Conservation (phyloP, 2,329 filamentous ascomycete genomes). For the Aureobasidium sp. region DNA sequence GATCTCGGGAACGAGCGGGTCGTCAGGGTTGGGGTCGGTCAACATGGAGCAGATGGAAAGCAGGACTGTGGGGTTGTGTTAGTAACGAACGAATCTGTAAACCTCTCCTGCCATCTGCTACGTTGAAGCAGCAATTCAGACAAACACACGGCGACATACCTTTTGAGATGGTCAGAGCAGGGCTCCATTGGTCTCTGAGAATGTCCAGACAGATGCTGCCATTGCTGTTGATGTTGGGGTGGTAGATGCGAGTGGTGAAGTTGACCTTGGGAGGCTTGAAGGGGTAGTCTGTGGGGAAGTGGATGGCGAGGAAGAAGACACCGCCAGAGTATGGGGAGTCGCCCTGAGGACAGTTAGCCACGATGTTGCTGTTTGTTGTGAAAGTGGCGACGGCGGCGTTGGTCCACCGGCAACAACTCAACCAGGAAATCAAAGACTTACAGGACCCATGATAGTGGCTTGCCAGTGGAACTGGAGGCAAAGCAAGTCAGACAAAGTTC, state of each 20-base stretch:
- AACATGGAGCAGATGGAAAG: conserved; percentile 99
- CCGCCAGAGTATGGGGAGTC: conserved; percentile 97
- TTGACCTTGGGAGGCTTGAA: conserved; percentile 99
- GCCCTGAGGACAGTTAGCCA: conserved; percentile 46
- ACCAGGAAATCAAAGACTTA: conserved; percentile 47
- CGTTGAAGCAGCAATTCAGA: neutral
- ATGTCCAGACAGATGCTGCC: conserved; percentile 99
- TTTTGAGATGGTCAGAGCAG: conserved; percentile 96
- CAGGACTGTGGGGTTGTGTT: conserved; percentile 56
- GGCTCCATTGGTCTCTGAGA: conserved; percentile 97
- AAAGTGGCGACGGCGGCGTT: conserved; percentile 7
- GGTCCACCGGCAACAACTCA: neutral
- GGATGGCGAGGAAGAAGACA: conserved; percentile 97
- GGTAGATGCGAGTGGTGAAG: conserved; percentile 99
- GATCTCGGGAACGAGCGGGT: conserved; percentile 97
- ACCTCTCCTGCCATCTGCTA: neutral
- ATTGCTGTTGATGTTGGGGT: conserved; percentile 99
- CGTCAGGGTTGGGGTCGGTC: conserved; percentile 98
- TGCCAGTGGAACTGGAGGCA: conserved; percentile 91
- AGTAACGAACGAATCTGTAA: conserved; percentile 17
- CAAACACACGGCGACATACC: conserved; percentile 46
- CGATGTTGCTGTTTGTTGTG: conserved; percentile 1
- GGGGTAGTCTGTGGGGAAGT: conserved; percentile 99
- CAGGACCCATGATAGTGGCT: conserved; percentile 99
- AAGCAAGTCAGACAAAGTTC: conserved; percentile 28